These are phyloP conservation scores for Penicillium bovifimosum DNA, from an alignment of 495 filamentous ascomycete species.

Conservation along the genomic window DNA sequence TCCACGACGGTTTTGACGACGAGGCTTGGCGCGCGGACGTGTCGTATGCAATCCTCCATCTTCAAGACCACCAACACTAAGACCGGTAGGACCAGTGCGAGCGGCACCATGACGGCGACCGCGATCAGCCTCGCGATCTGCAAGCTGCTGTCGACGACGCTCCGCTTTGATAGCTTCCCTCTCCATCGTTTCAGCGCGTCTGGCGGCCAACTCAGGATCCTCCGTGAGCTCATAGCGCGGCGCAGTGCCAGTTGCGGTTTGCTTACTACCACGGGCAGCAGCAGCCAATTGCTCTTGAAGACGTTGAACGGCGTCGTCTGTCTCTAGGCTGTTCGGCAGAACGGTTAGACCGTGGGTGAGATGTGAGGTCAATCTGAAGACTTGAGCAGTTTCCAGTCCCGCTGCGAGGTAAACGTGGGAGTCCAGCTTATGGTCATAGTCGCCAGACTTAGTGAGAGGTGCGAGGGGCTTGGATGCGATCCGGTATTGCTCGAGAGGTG, in stretches of 20 bases:
- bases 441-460: conserved; percentile 53
- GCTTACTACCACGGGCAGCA: conserved; percentile 50
- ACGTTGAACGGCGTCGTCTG: conserved; percentile 71
- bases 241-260: conserved; percentile 53
- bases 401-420: conserved; percentile 79
- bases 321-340: conserved; percentile 59
- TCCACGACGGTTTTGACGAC: conserved; percentile 42
- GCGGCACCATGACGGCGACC: conserved; percentile 46
- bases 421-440: conserved; percentile 65
- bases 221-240: conserved; percentile 57
- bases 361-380: conserved; percentile 74
- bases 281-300: conserved; percentile 65
- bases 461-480: conserved; percentile 71
- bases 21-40: conserved; percentile 38
- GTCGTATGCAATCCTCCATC: conserved; percentile 50
- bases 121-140: conserved; percentile 57
- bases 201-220: conserved; percentile 77
- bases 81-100: conserved; percentile 47
- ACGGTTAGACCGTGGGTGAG: conserved; percentile 72
- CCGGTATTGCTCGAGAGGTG: conserved; percentile 73
- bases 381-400: conserved; percentile 60
- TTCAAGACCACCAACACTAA: conserved; percentile 72
- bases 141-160: conserved; percentile 61
- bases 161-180: conserved; percentile 63
- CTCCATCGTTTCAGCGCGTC: conserved; percentile 67